Evolutionary conservation across 164 flowering plant species (phyloP).

Genomic region (Aristolochia californica): DNA sequence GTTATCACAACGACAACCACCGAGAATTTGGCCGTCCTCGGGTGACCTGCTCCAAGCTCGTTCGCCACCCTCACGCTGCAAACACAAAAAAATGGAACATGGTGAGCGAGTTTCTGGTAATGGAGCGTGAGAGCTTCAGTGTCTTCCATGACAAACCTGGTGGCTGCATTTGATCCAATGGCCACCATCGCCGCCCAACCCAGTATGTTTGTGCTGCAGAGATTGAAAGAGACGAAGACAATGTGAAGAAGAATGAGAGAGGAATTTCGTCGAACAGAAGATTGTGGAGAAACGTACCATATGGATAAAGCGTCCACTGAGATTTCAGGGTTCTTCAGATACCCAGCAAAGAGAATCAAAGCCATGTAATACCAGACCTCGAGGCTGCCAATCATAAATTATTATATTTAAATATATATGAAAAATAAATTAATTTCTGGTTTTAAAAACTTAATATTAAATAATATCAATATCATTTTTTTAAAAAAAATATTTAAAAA

Average conservation of each 20-base stretch:
- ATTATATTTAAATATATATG: too few species aligned
- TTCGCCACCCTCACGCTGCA: slow-evolving; percentile 15
- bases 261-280: neutral
- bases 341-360: slow-evolving; percentile 63
- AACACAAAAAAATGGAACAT: neutral
- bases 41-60: slow-evolving; percentile 16
- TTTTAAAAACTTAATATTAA: too few species aligned
- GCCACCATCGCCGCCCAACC: slow-evolving; percentile 79
- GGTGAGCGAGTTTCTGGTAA: too few species aligned
- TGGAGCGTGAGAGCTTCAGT: neutral
- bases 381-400: too few species aligned
- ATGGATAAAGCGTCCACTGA: slow-evolving; percentile 61
- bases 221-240: neutral
- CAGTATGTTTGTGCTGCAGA: slow-evolving; percentile 20
- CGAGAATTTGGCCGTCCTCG: slow-evolving; percentile 14
- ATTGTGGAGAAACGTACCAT: slow-evolving; percentile 29
- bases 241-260: neutral
- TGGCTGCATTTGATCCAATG: slow-evolving; percentile 66
- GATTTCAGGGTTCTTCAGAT: slow-evolving; percentile 59
- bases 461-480: too few species aligned
- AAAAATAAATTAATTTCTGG: too few species aligned
- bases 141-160: slow-evolving; percentile 30
- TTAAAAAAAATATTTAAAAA: slow-evolving; percentile 4
- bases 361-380: slow-evolving; percentile 72
- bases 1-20: slow-evolving; percentile 12